Base-by-base conservation (phyloP, 176 grass and related monocot genomes). In the Triticum urartu region DNA sequence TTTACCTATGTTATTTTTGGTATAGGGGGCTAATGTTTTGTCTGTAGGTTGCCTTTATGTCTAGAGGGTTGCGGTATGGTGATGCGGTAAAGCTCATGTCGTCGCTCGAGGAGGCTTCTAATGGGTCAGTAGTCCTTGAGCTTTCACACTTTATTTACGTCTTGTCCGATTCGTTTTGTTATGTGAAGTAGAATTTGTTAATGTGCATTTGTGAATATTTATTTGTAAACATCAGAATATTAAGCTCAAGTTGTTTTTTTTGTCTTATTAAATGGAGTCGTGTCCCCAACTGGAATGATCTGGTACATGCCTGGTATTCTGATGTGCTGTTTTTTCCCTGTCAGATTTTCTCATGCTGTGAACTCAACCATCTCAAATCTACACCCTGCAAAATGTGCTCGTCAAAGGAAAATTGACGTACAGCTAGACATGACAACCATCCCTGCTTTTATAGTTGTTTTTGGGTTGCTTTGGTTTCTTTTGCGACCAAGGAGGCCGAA, bases 401-500 rank as follows among this genome's bases (percentile, higher is more conserved):
- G 92, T 40, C 88, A 94, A 85, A 95, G 92, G 40, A 98, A 94
- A 87, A 65, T 98, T 1, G 91, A 92, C 7, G 82, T 98, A 68
- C 86, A 95, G 84, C 81, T 98, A 79, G 92, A 98, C 79, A 75
- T 95, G 75, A 98, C 96, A 17, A 98, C 96, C 8, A 56, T 95
- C 40, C 96, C 96, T 7, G 93, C 90, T 52, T 95, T 98, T 81
- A 9, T 95, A 25, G 68, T 87, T 12, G 97, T 98, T 63, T 94
- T 98, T 90, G 87, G 75, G 48, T 85, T 99, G 72, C 90, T 99
- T 74, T 99, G 97, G 92, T 91, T 99, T 88, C 87, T 99, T 77
- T 87, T 99, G 35, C 90, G 86, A 73, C 94, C 97, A 56, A 94
- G 92, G 83, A 81, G 94, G 25, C 76, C 97, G 39, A 99, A 99